A percentile compares a stretch with the other conserved stretches of the same genome.
phyloP scores from a whole-genome alignment of 2,329 filamentous ascomycete species.

The Hirsutella thompsonii region DNA sequence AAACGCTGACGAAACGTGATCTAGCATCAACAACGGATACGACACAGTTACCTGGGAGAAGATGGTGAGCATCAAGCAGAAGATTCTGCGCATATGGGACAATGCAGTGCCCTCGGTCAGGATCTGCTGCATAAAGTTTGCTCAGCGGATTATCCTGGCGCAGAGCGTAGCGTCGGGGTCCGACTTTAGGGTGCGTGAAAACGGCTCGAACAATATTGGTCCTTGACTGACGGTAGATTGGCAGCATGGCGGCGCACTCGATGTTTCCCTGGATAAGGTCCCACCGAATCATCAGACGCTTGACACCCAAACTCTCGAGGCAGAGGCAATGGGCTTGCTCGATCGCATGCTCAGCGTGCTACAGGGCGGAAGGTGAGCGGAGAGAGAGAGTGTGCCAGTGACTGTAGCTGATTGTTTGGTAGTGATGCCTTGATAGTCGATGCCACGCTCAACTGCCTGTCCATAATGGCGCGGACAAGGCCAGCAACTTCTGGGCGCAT shows the following conservation, averaged over 20 bases:
- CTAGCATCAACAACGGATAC: conserved; percentile 74
- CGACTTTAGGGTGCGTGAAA: conserved; percentile 62
- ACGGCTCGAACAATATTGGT: neutral
- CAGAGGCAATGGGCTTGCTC: conserved; percentile 80
- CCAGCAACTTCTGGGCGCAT: conserved; percentile 77
- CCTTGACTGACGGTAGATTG: conserved; percentile 11
- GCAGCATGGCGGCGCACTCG: conserved; percentile 38
- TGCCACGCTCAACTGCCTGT: conserved; percentile 80
- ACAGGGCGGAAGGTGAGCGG: conserved; percentile 67
- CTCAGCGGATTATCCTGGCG: conserved; percentile 81
- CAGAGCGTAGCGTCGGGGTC: conserved; percentile 75
- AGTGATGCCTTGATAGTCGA: conserved; percentile 84
- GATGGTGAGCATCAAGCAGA: conserved; percentile 79
- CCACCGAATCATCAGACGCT: conserved; percentile 73
- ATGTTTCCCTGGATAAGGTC: conserved; percentile 78
- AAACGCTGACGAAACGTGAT: neutral
- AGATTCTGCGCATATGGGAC: conserved; percentile 83
- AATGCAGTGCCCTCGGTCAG: conserved; percentile 60
- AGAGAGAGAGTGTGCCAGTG: neutral
- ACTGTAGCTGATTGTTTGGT: conserved; percentile 6
- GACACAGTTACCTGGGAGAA: conserved; percentile 75
- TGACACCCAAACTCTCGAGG: conserved; percentile 70
- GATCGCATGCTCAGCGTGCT: conserved; percentile 78
- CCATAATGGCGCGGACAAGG: conserved; percentile 69
- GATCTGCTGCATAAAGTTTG: conserved; percentile 95